phyloP scores from a whole-genome alignment of 306 rosid species.

The Sesbania bispinosa region DNA sequence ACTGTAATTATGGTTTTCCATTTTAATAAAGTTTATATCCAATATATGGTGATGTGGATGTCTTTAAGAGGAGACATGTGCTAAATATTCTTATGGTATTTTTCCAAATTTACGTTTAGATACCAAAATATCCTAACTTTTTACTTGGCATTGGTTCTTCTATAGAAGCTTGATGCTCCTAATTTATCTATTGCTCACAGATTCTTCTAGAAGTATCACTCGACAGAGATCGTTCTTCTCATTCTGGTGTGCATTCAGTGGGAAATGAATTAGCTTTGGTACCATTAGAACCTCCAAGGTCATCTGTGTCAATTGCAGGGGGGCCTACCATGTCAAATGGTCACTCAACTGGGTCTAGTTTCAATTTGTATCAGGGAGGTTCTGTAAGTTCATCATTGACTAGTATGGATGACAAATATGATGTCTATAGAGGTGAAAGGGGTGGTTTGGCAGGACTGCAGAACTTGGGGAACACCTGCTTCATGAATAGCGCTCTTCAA shows the following conservation, averaged over 20 bases:
- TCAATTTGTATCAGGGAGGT: conserved; percentile 54
- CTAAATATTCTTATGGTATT: conserved; percentile 12
- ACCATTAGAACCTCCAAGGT: conserved; percentile 85
- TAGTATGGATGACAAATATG: conserved; percentile 61
- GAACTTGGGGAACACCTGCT: conserved; percentile 97
- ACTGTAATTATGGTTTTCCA: not conserved
- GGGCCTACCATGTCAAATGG: conserved; percentile 90
- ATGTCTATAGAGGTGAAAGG: conserved; percentile 53
- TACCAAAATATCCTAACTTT: conserved; percentile 2
- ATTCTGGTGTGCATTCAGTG: conserved; percentile 55
- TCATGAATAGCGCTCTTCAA: conserved; percentile 94
- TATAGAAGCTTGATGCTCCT: conserved; percentile 24
- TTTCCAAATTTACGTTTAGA: not conserved
- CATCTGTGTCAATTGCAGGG: conserved; percentile 84
- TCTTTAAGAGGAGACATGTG: conserved; percentile 6
- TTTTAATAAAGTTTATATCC: conserved; percentile 10
- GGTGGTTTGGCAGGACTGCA: conserved; percentile 97
- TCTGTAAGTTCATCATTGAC: conserved; percentile 52
- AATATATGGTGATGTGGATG: conserved; percentile 10
- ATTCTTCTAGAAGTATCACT: conserved; percentile 71
- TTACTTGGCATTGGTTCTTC: conserved; percentile 20
- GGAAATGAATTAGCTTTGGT: conserved; percentile 92
- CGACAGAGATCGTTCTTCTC: conserved; percentile 38
- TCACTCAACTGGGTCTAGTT: conserved; percentile 60
- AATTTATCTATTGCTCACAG: conserved; percentile 50